Percentiles rank a stretch among this genome's conserved stretches.
Evolutionary conservation across 495 filamentous ascomycete species (phyloP).

Genomic region (Geopyxis carbonaria): DNA sequence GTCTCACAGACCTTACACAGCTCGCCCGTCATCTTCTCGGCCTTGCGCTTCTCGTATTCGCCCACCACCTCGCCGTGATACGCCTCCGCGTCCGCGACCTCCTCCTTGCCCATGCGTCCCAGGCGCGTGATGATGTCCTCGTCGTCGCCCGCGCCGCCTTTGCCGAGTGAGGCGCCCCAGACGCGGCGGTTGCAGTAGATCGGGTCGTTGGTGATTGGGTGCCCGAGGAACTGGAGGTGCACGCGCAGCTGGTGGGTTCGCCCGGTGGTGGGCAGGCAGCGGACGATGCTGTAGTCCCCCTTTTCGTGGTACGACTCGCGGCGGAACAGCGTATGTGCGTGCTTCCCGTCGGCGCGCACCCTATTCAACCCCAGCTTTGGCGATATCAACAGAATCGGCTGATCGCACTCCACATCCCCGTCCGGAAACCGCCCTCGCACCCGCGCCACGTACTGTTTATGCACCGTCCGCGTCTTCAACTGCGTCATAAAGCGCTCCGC

Average conservation of each 20-base stretch:
- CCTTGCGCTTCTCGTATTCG: constrained; percentile 64
- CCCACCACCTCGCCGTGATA: constrained; percentile 81
- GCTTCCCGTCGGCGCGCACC: constrained; percentile 79
- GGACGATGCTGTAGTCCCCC: constrained; percentile 68
- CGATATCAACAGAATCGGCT: constrained; percentile 84
- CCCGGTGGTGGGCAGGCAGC: constrained; percentile 82
- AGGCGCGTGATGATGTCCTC: constrained; percentile 76
- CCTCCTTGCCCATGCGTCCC: constrained; percentile 80
- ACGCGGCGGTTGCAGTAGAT: constrained; percentile 91
- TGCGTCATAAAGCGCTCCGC: constrained; percentile 58
- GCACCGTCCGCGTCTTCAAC: constrained; percentile 56
- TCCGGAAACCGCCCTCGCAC: constrained; percentile 84
- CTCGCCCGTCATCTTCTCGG: constrained; percentile 81
- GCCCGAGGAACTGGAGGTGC: constrained; percentile 82
- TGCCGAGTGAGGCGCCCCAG: constrained; percentile 65
- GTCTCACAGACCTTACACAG: constrained; percentile 67
- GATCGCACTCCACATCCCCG: constrained; percentile 66
- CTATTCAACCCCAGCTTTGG: constrained; percentile 89
- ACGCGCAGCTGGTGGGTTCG: constrained; percentile 91
- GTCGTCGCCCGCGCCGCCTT: constrained; percentile 51
- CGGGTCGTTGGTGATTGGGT: constrained; percentile 91
- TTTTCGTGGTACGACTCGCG: constrained; percentile 49
- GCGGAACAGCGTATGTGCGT: constrained; percentile 77
- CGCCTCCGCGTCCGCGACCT: constrained; percentile 72
- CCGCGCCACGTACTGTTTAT: constrained; percentile 85